These are phyloP conservation scores for Erysiphe neolycopersici DNA, from an alignment of 2,329 filamentous ascomycete species.

Conservation along the genomic window DNA sequence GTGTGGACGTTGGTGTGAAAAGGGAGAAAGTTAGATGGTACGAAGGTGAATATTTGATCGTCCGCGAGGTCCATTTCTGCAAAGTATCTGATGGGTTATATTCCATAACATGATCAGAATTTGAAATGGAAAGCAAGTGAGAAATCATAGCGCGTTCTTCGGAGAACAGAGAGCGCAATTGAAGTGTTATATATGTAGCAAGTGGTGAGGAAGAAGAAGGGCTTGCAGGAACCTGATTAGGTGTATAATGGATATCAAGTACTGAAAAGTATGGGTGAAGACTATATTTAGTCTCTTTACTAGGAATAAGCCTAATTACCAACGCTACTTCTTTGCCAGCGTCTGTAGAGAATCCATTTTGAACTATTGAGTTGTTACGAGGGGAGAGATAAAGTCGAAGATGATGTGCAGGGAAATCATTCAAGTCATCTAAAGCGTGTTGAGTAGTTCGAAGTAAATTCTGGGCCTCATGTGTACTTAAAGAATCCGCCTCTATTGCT, in stretches of 20 bases:
- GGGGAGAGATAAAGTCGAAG: conserved; percentile 40
- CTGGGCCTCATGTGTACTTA: conserved; percentile 41
- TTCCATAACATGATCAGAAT: conserved; percentile 21
- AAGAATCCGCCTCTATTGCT: conserved; percentile 39
- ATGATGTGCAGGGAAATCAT: conserved; percentile 66
- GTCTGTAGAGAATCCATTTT: conserved; percentile 12
- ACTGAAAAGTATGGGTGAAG: conserved; percentile 43
- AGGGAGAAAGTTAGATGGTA: conserved; percentile 93
- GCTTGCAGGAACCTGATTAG: conserved; percentile 36
- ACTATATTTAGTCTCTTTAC: conserved; percentile 29
- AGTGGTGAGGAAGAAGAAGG: conserved; percentile 49
- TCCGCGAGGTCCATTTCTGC: conserved; percentile 50
- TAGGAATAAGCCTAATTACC: conserved; percentile 41
- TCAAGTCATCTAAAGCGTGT: conserved; percentile 60
- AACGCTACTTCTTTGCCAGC: conserved; percentile 28
- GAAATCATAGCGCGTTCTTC: conserved; percentile 77
- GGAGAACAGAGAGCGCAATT: conserved; percentile 51
- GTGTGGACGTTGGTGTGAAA: conserved; percentile 52
- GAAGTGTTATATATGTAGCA: conserved; percentile 52
- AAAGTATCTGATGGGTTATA: conserved; percentile 24
- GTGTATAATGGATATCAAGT: conserved; percentile 53
- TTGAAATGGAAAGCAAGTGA: conserved; percentile 36
- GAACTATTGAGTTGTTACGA: conserved; percentile 7
- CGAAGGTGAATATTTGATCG: conserved; percentile 72
- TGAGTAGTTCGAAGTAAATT: conserved; percentile 59